A percentile compares a stretch with the other conserved stretches of the same genome.
These are phyloP conservation scores for Austroboletus novae-zelandiae DNA, from an alignment of 1,284 basidiomycete species.

Conservation along the genomic window DNA sequence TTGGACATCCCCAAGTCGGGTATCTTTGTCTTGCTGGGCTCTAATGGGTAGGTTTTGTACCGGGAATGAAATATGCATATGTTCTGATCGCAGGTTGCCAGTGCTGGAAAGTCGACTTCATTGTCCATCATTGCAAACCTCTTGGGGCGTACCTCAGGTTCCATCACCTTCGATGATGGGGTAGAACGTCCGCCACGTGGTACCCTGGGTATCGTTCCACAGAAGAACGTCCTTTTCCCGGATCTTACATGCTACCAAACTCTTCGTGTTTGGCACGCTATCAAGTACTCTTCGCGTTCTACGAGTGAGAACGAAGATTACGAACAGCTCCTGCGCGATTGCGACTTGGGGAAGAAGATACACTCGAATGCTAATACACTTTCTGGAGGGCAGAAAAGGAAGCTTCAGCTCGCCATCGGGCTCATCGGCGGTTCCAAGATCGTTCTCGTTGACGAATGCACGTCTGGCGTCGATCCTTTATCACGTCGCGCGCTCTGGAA, in stretches of 20 bases:
- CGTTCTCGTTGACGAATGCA: constrained; percentile 76
- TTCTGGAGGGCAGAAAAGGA: constrained; percentile 80
- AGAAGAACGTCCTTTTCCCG: constrained; percentile 81
- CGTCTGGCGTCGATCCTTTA: constrained; percentile 78
- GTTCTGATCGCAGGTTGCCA: constrained; percentile 28
- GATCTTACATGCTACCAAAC: constrained; percentile 76
- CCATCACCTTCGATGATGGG: constrained; percentile 62
- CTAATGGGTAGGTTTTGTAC: constrained; percentile 54
- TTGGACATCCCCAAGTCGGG: constrained; percentile 66
- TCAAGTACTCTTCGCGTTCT: constrained; percentile 62
- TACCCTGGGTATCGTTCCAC: constrained; percentile 73
- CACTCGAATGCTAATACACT: constrained; percentile 63
- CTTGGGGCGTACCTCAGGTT: constrained; percentile 55
- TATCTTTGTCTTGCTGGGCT: constrained; percentile 74
- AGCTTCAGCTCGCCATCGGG: constrained; percentile 77
- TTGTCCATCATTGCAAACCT: constrained; percentile 68
- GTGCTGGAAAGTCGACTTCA: constrained; percentile 78
- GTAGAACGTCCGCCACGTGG: constrained; percentile 52
- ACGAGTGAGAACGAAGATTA: constrained; percentile 41
- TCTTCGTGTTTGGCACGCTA: constrained; percentile 66
- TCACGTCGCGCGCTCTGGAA: constrained; percentile 78
- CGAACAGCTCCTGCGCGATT: constrained; percentile 62
- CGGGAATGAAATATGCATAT: background rate
- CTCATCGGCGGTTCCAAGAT: constrained; percentile 73
- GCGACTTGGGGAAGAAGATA: constrained; percentile 69